Evolutionary conservation across 441 rosid genomes (phyloP).

Genomic region (Gossypium trilobum): DNA sequence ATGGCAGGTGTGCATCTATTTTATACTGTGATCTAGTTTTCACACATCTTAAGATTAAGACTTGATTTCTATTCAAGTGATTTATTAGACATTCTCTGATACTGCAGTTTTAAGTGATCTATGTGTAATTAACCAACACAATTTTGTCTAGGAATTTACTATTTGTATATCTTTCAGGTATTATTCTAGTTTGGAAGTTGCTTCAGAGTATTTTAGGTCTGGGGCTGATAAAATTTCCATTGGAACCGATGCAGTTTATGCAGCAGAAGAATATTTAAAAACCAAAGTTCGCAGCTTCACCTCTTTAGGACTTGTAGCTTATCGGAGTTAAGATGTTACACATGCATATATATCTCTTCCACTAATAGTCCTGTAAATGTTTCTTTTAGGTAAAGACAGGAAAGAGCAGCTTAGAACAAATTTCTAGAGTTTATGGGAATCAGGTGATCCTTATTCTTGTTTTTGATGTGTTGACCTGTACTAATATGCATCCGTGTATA

Average conservation of each 20-base stretch:
- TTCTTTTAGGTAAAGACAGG: constrained; percentile 66
- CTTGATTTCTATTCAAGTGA: not conserved
- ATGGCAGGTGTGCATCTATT: constrained; percentile 50
- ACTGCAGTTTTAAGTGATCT: not conserved
- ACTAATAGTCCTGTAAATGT: constrained; percentile 16
- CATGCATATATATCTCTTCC: constrained; percentile 11
- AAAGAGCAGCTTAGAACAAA: constrained; percentile 84
- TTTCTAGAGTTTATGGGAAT: constrained; percentile 86
- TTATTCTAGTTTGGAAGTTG: constrained; percentile 96
- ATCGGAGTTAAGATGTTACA: not conserved
- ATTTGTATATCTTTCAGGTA: constrained; percentile 38
- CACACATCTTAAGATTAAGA: not conserved
- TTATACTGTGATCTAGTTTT: not conserved
- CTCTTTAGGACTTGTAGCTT: constrained; percentile 8
- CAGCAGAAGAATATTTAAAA: constrained; percentile 75
- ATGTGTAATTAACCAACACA: not conserved
- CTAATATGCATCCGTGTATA: not conserved
- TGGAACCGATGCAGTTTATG: constrained; percentile 91
- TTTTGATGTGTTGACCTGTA: not conserved
- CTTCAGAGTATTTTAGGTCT: constrained; percentile 90
- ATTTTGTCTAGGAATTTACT: not conserved
- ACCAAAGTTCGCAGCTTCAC: constrained; percentile 48
- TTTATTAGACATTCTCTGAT: not conserved
- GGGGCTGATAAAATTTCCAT: constrained; percentile 93
- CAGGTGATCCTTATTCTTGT: constrained; percentile 49